Evolutionary conservation across 139 green algal genomes (phyloP).

Genomic region (Chlamydomonas eustigma): DNA sequence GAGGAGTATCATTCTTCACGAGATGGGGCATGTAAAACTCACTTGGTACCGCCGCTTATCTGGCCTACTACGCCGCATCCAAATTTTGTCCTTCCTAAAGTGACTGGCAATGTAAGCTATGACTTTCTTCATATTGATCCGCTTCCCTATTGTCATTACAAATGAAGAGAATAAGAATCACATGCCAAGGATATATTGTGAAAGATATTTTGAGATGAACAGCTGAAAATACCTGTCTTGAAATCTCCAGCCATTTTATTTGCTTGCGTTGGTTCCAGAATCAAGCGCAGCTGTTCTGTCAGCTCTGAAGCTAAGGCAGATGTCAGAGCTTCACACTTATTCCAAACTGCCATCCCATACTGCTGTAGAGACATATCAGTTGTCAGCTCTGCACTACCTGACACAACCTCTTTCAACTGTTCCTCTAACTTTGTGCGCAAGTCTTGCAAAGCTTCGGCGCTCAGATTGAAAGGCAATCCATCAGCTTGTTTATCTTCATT

Average conservation of each 20-base stretch:
- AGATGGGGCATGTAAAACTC: too few relatives aligned
- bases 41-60: slow-evolving; percentile 93
- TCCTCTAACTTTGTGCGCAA: slow-evolving; percentile 58
- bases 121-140: slow-evolving; percentile 97
- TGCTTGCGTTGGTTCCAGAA: slow-evolving; percentile 90
- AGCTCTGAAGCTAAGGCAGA: slow-evolving; percentile 74
- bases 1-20: neutral
- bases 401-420: slow-evolving; percentile 29
- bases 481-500: neutral
- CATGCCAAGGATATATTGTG: neutral
- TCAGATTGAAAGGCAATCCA: neutral
- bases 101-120: slow-evolving; percentile 96
- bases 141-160: slow-evolving; percentile 79
- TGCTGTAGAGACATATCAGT: slow-evolving; percentile 13
- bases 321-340: slow-evolving; percentile 77
- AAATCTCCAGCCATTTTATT: slow-evolving; percentile 88
- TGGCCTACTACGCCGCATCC: slow-evolving; percentile 87
- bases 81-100: slow-evolving; percentile 99
- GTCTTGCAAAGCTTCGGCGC: slow-evolving; percentile 23
- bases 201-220: too few relatives aligned
- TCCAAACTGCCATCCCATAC: slow-evolving; percentile 66
- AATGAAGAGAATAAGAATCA: too few relatives aligned
- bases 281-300: slow-evolving; percentile 92
- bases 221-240: slow-evolving; percentile 58
- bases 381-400: slow-evolving; percentile 39